A percentile compares a stretch with the other conserved stretches of the same genome.
These are phyloP conservation scores for Trichomonas tenax DNA, from an alignment of 208 protist genomes.

Conservation along the genomic window DNA sequence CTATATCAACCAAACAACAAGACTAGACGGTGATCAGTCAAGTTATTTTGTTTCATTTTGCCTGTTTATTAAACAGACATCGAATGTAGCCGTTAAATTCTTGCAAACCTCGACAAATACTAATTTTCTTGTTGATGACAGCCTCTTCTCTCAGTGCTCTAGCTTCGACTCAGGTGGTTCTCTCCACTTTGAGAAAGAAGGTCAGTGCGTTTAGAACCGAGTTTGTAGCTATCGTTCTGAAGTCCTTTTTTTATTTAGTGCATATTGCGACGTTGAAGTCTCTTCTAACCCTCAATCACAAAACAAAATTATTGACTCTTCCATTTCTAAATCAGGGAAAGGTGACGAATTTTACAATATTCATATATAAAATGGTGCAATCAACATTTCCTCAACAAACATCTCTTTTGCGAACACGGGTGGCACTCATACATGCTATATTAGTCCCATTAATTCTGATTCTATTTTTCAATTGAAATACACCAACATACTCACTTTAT, in stretches of 20 bases:
- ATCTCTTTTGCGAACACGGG: background rate
- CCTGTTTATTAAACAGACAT: background rate
- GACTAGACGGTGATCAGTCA: no score
- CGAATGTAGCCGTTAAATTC: background rate
- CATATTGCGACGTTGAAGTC: background rate
- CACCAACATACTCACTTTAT: no score
- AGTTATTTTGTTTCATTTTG: background rate
- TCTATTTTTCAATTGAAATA: no score
- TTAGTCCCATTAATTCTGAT: no score
- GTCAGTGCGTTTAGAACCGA: background rate
- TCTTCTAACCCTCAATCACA: background rate
- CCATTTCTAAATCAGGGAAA: background rate
- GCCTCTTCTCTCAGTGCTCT: background rate
- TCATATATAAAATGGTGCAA: background rate
- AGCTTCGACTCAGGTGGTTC: background rate
- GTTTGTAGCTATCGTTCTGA: background rate
- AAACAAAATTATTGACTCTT: background rate
- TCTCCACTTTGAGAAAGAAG: background rate
- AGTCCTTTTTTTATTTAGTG: no score
- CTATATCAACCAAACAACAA: no score
- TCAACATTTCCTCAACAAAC: background rate
- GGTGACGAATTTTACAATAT: background rate
- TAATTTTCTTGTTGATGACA: background rate
- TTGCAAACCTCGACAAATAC: background rate
- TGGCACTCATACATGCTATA: no score